Conservation (phyloP, 768 basidiomycete genomes). For the Lyophyllum shimeji region DNA sequence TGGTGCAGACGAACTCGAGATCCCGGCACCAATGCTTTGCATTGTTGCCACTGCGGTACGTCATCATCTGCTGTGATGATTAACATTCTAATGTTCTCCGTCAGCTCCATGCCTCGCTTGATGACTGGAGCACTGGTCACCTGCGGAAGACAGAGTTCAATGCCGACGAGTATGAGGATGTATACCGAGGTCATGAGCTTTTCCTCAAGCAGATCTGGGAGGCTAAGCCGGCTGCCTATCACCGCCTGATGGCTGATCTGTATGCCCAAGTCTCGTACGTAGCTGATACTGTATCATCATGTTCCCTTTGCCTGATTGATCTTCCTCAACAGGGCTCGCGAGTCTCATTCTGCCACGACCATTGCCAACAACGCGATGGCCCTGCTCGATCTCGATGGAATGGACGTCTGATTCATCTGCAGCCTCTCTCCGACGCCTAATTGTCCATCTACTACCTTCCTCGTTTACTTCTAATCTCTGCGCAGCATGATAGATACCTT, state of each 20-base stretch:
- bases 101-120: background rate
- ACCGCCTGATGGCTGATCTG: conserved; percentile 5
- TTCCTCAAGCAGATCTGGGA: conserved; percentile 5
- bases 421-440: no score
- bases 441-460: no score
- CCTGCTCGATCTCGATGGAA: conserved; percentile 4
- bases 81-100: background rate
- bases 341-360: background rate
- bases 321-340: background rate
- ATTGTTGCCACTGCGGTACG: conserved; percentile 3
- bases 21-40: background rate
- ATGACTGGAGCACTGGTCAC: conserved; percentile 1
- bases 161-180: conserved; percentile 8
- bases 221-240: background rate
- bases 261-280: conserved; percentile 2
- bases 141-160: conserved; percentile 6
- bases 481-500: no score
- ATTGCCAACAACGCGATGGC: conserved; percentile 1
- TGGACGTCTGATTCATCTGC: background rate
- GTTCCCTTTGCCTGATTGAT: background rate
- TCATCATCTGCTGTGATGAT: background rate
- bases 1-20: background rate
- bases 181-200: conserved; percentile 1
- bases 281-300: no score
- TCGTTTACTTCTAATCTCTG: no score